These are phyloP conservation scores for Butyriboletus appendiculatus DNA, from an alignment of 1,284 basidiomycete species.

Conservation along the genomic window DNA sequence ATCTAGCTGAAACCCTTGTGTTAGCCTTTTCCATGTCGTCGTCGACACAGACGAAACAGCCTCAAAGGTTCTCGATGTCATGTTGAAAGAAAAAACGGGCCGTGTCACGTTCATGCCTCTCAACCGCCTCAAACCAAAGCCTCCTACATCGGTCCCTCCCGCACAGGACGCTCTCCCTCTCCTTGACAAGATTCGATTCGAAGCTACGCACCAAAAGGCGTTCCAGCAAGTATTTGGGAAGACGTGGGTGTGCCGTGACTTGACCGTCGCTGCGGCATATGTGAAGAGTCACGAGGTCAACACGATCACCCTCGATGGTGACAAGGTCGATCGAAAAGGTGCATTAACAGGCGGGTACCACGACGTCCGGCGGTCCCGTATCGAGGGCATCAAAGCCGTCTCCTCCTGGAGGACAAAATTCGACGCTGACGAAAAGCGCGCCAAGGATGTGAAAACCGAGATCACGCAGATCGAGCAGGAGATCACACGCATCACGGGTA, in stretches of 20 bases:
- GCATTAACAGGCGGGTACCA: conserved; percentile 96
- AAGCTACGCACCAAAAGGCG: conserved; percentile 73
- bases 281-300: conserved; percentile 94
- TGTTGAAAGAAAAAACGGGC: conserved; percentile 91
- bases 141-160: conserved; percentile 60
- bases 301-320: conserved; percentile 96
- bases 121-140: conserved; percentile 89
- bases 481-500: conserved; percentile 76
- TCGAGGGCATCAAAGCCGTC: conserved; percentile 84
- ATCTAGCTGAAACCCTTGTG: conserved; percentile 1
- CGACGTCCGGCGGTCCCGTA: conserved; percentile 86
- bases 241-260: conserved; percentile 92
- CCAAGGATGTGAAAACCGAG: conserved; percentile 73
- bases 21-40: conserved; percentile 91
- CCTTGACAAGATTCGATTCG: conserved; percentile 82
- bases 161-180: conserved; percentile 89
- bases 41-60: conserved; percentile 96
- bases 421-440: conserved; percentile 64
- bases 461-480: conserved; percentile 83
- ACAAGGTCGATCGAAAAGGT: conserved; percentile 97
- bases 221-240: conserved; percentile 99
- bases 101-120: conserved; percentile 99
- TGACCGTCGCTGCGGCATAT: conserved; percentile 92
- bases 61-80: conserved; percentile 82
- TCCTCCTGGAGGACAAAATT: conserved; percentile 77